A percentile compares a stretch with the other conserved stretches of the same genome.
Evolutionary conservation across 257 asterid genomes (phyloP).

Genomic region (Scutellaria minor): DNA sequence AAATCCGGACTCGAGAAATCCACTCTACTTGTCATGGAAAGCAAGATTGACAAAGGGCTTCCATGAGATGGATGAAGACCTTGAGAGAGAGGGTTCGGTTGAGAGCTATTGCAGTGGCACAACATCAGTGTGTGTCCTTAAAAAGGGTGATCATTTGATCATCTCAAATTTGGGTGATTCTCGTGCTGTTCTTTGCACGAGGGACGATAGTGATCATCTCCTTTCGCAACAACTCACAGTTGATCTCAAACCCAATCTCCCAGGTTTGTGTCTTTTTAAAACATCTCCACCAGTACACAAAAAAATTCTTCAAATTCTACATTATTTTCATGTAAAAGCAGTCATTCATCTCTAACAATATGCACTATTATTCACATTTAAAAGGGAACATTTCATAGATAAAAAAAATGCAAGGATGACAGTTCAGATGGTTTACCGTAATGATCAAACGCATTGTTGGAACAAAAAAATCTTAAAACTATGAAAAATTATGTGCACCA

Average conservation of each 20-base stretch:
- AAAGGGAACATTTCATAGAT: too few relatives aligned
- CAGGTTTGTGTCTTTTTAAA: conserved; percentile 45
- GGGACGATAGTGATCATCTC: conserved; percentile 55
- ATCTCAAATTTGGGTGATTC: conserved; percentile 86
- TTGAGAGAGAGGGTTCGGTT: conserved; percentile 52
- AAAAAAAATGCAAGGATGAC: too few relatives aligned
- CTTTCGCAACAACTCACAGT: conserved; percentile 74
- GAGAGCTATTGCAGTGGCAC: conserved; percentile 89
- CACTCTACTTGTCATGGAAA: conserved; percentile 64
- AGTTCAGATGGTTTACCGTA: too few relatives aligned
- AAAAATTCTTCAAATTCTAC: too few relatives aligned
- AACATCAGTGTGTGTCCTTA: conserved; percentile 73
- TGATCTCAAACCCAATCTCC: conserved; percentile 88
- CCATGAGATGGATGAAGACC: conserved; percentile 69
- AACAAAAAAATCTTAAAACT: too few relatives aligned
- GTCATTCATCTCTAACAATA: not conserved
- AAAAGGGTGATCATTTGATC: conserved; percentile 76
- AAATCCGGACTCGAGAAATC: conserved; percentile 37
- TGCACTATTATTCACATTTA: too few relatives aligned
- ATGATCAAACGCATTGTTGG: too few relatives aligned
- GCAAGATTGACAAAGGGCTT: conserved; percentile 54
- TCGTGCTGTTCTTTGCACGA: conserved; percentile 73
- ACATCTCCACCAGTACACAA: too few relatives aligned
- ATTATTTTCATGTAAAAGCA: too few relatives aligned
- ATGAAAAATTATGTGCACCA: too few relatives aligned